Conservation (phyloP, 306 rosid species). For the Medicago lupulina region DNA sequence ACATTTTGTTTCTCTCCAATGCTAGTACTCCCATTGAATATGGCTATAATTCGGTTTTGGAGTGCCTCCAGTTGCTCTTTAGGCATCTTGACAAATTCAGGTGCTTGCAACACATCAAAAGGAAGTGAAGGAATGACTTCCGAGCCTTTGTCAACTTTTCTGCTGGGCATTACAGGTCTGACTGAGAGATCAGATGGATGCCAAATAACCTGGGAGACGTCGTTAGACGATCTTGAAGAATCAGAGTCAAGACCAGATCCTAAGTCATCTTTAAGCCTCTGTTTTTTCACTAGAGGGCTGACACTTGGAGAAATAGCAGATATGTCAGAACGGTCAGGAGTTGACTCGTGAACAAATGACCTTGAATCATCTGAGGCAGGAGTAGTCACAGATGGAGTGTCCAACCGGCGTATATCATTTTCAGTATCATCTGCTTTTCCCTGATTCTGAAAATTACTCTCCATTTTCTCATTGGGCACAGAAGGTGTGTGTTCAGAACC, state of each 20-base stretch:
- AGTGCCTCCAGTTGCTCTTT: conserved; percentile 77
- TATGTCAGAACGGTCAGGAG: conserved; percentile 63
- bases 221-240: conserved; percentile 63
- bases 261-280: conserved; percentile 70
- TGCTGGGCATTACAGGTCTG: conserved; percentile 96
- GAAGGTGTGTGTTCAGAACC: conserved; percentile 60
- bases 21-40: conserved; percentile 74
- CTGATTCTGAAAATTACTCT: conserved; percentile 50
- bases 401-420: conserved; percentile 51
- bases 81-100: conserved; percentile 84
- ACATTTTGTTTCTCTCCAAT: conserved; percentile 89
- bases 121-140: conserved; percentile 84
- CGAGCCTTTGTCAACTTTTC: conserved; percentile 78
- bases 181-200: conserved; percentile 95
- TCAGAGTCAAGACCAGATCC: conserved; percentile 70
- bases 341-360: conserved; percentile 63
- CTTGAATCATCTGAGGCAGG: conserved; percentile 60
- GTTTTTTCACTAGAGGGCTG: conserved; percentile 79
- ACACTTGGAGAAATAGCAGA: conserved; percentile 66
- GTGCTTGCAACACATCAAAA: conserved; percentile 79
- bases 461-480: conserved; percentile 57
- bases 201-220: conserved; percentile 78
- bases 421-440: conserved; percentile 69
- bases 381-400: conserved; percentile 50
- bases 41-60: conserved; percentile 63